A percentile compares a stretch with the other conserved stretches of the same genome.
Evolutionary conservation across 192 early-diverging fungal genomes (phyloP).

Genomic region (Mortierella alpina): DNA sequence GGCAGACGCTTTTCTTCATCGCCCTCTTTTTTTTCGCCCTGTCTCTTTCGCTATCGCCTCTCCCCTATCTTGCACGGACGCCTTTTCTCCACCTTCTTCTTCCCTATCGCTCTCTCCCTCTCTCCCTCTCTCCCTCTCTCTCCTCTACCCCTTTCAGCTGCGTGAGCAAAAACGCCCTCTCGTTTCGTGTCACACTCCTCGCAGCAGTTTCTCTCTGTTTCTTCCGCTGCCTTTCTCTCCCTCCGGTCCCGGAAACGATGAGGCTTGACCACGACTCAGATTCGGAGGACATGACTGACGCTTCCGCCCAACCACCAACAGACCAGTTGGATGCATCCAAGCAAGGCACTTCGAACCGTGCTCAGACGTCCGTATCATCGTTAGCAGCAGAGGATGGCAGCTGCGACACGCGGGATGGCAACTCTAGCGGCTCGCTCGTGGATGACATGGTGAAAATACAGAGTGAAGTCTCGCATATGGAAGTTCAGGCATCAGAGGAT

Average conservation of each 20-base stretch:
- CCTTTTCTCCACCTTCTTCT: slow-evolving; percentile 3
- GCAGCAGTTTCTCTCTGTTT: not conserved
- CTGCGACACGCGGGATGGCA: too few species aligned
- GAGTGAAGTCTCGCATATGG: slow-evolving; percentile 3
- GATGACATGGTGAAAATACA: not conserved
- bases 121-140: not conserved
- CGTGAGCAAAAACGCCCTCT: too few species aligned
- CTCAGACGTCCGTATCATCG: not conserved
- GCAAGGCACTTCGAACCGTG: not conserved
- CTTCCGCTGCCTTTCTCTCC: not conserved
- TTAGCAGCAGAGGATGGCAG: too few species aligned
- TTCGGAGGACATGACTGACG: not conserved
- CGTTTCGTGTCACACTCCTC: not conserved
- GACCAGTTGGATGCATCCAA: not conserved
- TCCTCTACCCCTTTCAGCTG: not conserved
- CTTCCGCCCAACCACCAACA: not conserved
- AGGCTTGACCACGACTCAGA: not conserved
- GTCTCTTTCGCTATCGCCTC: not conserved
- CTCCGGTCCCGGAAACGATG: not conserved
- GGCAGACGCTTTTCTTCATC: not conserved
- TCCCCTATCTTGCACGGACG: not conserved
- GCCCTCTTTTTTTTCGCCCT: not conserved
- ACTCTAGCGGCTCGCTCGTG: not conserved
- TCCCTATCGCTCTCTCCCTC: not conserved
- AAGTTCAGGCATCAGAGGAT: not conserved